A percentile compares a stretch with the other conserved stretches of the same genome.
phyloP scores from a whole-genome alignment of 768 basidiomycete species.

The Leccinellum albellum region DNA sequence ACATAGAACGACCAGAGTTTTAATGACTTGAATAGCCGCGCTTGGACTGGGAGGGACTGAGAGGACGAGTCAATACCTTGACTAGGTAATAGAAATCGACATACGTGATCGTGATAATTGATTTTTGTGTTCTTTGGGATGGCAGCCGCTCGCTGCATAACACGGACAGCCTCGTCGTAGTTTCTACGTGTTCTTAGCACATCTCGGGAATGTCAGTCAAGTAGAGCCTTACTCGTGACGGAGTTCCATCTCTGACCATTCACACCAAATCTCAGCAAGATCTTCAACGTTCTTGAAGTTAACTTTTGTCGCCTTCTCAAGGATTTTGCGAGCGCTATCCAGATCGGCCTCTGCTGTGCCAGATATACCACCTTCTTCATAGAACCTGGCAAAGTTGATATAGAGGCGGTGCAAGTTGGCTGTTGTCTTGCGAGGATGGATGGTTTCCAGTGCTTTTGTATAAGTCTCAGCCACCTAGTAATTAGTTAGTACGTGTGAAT shows the following conservation, averaged over 20 bases:
- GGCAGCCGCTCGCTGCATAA: constrained; percentile 95
- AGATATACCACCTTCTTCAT: constrained; percentile 88
- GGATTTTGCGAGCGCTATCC: constrained; percentile 82
- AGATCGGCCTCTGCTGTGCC: constrained; percentile 79
- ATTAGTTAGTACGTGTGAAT: not conserved
- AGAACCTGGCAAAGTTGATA: constrained; percentile 95
- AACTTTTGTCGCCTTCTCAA: constrained; percentile 89
- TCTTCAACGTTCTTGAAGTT: constrained; percentile 96
- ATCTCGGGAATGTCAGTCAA: not conserved
- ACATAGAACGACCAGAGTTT: constrained; percentile 99
- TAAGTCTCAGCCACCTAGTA: constrained; percentile 88
- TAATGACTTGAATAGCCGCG: constrained; percentile 92
- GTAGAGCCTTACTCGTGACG: constrained; percentile 75
- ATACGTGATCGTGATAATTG: constrained; percentile 93
- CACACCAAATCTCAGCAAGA: constrained; percentile 97
- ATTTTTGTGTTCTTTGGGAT: constrained; percentile 87
- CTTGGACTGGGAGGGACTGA: constrained; percentile 80
- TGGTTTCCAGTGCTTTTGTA: constrained; percentile 80
- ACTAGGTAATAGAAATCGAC: constrained; percentile 10
- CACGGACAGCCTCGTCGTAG: constrained; percentile 90
- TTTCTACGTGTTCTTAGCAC: constrained; percentile 53
- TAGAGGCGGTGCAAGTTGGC: constrained; percentile 88
- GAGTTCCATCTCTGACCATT: constrained; percentile 98
- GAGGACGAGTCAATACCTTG: constrained; percentile 11
- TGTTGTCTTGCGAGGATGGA: constrained; percentile 85